Evolutionary conservation across 2,329 filamentous ascomycete genomes (phyloP).

Genomic region (Diaporthe australafricana): DNA sequence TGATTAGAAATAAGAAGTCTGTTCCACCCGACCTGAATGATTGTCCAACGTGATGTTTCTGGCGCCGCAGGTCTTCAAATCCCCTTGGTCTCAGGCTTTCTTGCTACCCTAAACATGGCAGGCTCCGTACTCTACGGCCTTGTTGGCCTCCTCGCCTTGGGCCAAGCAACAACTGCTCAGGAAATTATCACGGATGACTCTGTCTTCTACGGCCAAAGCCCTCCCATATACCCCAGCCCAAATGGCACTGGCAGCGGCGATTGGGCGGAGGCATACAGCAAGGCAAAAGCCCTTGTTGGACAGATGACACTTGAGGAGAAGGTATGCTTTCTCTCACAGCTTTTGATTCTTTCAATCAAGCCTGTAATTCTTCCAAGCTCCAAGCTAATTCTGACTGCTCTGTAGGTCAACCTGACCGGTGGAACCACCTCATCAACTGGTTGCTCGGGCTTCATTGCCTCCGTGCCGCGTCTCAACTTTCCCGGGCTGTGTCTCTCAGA

Average conservation of each 20-base stretch:
- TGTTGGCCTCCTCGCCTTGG: slow-evolving; percentile 29
- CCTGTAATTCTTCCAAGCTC: neutral
- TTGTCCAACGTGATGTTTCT: neutral
- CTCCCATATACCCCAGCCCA: slow-evolving; percentile 34
- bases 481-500: slow-evolving; percentile 58
- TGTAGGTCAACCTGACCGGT: slow-evolving; percentile 76
- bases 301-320: slow-evolving; percentile 82
- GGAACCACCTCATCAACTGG: slow-evolving; percentile 65
- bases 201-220: slow-evolving; percentile 34
- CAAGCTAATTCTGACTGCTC: slow-evolving; percentile 40
- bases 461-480: slow-evolving; percentile 53
- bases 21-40: neutral
- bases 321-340: slow-evolving; percentile 44
- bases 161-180: slow-evolving; percentile 26
- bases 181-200: slow-evolving; percentile 35
- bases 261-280: slow-evolving; percentile 75
- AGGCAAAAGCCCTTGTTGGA: slow-evolving; percentile 75
- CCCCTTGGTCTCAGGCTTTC: neutral
- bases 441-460: slow-evolving; percentile 58
- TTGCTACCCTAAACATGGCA: slow-evolving; percentile 5
- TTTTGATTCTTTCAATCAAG: too few relatives aligned
- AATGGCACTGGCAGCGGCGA: slow-evolving; percentile 53
- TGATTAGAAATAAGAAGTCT: slow-evolving; percentile 16
- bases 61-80: neutral
- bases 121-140: slow-evolving; percentile 24